Conservation (phyloP, 2,329 filamentous ascomycete species). For the Penicillium sp. region DNA sequence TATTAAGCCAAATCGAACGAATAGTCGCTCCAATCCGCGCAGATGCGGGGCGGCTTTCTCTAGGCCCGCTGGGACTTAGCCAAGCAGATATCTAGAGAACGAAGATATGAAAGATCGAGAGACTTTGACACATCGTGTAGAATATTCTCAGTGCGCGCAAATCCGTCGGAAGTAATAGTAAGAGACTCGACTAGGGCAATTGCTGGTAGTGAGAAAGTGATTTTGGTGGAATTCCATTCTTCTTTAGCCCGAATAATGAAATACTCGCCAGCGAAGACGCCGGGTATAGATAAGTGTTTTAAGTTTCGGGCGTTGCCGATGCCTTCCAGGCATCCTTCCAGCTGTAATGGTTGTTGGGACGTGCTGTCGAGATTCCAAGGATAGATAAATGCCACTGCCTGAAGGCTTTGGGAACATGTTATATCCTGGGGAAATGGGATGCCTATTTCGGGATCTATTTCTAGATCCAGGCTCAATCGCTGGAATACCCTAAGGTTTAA, state of each 20-base stretch:
- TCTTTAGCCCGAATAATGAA: no score
- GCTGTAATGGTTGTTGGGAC: not conserved
- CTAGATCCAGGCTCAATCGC: not conserved
- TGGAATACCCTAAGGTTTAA: not conserved
- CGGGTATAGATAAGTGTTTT: no score
- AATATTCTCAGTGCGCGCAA: not conserved
- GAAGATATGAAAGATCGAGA: not conserved
- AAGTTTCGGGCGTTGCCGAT: no score
- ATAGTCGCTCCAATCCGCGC: not conserved
- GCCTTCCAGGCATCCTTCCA: no score
- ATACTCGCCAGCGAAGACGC: no score
- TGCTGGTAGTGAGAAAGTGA: no score
- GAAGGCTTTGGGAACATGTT: not conserved
- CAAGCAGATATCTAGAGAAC: not conserved
- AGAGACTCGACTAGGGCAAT: not conserved
- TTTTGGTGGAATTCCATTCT: no score
- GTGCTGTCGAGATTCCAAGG: not conserved
- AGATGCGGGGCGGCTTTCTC: not conserved
- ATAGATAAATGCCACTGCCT: not conserved
- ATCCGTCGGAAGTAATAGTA: not conserved
- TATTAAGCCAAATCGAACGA: not conserved
- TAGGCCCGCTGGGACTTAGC: not conserved
- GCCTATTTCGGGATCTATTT: no score
- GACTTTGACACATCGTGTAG: not conserved
- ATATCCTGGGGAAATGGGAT: not conserved